Evolutionary conservation across 176 grass and related monocot species (phyloP).

Genomic region (Coix lacrymajobi): DNA sequence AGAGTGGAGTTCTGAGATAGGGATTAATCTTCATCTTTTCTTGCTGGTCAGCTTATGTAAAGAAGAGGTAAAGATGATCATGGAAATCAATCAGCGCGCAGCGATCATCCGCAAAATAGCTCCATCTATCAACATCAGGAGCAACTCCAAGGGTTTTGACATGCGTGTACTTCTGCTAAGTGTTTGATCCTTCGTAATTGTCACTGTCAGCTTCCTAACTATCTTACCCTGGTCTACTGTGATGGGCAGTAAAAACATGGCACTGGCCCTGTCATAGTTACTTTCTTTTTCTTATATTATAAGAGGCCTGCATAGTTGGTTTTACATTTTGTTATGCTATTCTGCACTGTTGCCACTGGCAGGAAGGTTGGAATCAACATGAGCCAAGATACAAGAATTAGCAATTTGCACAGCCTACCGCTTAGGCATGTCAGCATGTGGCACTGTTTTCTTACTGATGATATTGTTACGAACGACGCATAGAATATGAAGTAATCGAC

Average conservation of each 20-base stretch:
- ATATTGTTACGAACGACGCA: too few relatives aligned
- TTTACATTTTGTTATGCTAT: background rate
- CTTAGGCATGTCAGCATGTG: background rate
- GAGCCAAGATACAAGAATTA: background rate
- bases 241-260: background rate
- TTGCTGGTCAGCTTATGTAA: conserved; percentile 24
- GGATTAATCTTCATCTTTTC: conserved; percentile 40
- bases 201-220: too few relatives aligned
- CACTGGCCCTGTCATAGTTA: too few relatives aligned
- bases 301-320: too few relatives aligned
- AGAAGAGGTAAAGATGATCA: conserved; percentile 38
- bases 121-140: background rate
- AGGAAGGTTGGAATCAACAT: background rate
- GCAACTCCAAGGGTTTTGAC: background rate
- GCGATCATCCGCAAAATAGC: background rate
- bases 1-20: conserved; percentile 25
- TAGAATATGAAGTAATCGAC: too few relatives aligned
- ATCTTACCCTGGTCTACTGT: background rate
- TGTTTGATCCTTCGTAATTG: background rate
- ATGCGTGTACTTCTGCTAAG: background rate
- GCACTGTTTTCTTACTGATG: background rate
- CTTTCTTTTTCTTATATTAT: too few relatives aligned
- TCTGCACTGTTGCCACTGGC: background rate
- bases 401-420: background rate
- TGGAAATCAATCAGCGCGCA: conserved; percentile 40